Percentiles rank a stretch among this genome's conserved stretches.
These are phyloP conservation scores for Trichoderma afroharzianum DNA, from an alignment of 2,329 filamentous ascomycete species.

Conservation along the genomic window DNA sequence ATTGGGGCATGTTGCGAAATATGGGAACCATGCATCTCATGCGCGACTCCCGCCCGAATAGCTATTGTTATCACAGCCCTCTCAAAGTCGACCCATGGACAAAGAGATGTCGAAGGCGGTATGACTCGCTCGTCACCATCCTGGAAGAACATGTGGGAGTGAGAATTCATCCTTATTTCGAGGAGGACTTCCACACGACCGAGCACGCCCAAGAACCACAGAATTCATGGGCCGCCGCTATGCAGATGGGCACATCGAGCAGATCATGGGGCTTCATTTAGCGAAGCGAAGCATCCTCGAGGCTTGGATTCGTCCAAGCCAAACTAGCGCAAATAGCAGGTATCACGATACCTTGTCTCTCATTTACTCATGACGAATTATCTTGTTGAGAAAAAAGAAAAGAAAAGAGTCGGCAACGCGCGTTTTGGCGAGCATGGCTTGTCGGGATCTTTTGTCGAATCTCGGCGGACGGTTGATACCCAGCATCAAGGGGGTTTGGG, in stretches of 20 bases:
- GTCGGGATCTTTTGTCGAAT: constrained; percentile 6
- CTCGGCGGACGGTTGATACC: constrained; percentile 11
- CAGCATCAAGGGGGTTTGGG: constrained; percentile 2
- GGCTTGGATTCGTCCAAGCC: background rate
- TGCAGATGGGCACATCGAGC: constrained; percentile 27
- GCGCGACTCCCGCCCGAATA: constrained; percentile 36
- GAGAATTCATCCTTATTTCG: constrained; percentile 40
- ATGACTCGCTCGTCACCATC: constrained; percentile 36
- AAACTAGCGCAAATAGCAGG: background rate
- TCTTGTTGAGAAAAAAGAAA: background rate
- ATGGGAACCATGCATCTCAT: constrained; percentile 36
- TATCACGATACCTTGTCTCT: constrained; percentile 12
- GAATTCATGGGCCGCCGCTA: constrained; percentile 37
- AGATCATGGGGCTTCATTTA: constrained; percentile 34
- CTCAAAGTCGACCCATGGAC: constrained; percentile 44
- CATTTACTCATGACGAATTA: constrained; percentile 6
- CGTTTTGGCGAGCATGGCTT: constrained; percentile 7
- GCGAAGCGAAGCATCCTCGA: constrained; percentile 14
- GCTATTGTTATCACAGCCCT: constrained; percentile 42
- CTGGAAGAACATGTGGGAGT: constrained; percentile 38
- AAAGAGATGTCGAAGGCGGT: constrained; percentile 41
- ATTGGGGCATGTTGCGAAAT: constrained; percentile 36
- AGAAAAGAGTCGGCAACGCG: background rate
- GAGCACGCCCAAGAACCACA: constrained; percentile 37
- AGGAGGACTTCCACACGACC: constrained; percentile 42